Evolutionary conservation across 441 rosid species (phyloP), one percentile per base, ranked within the genome.

Genomic region (Flueggea neowawraea): DNA sequence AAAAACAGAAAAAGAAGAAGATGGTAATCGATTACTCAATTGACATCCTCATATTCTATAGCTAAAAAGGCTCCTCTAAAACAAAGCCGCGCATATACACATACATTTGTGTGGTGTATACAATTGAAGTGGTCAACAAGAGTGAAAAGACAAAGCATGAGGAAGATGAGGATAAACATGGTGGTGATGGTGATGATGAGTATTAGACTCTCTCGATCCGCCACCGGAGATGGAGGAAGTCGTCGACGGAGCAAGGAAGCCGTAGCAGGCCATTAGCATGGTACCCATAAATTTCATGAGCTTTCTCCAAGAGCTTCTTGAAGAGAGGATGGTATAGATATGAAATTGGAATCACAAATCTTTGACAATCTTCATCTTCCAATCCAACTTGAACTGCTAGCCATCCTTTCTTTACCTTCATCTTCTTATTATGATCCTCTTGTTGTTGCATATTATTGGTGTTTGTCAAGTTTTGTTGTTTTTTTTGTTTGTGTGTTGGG

Each of bases 381-480:
- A 67, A 28, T 7, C 84, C 84, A 3, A 77, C 84, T 51, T 73
- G 70, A 43, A 80, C 78, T 0, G 75, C 78, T 4, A 80, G 62
- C 75, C 79, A 80, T 11, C 84, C 84, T 63, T 80, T 80, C 84
- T 80, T 80, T 67, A 74, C 73, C 72, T 77, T 80, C 70, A 62
- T 63, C 68, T 67, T 77, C 79, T 68, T 78, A 17, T 63, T 54
- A 16, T 62, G 48, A 7, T 58, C 62, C 7, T 47, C 50, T 47
- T 47, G 50, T 4, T 47, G 50, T 33, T 58, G 51, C 39, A 47
- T 22, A 10, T 45, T 58, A 3, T 1, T 36, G 41, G 41, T 36
- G 41, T 36, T 36, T 5, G 41, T 36, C 7, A 36, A 36, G 41
- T 36, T 36, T 36, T 36, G 39, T 33, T 36, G 41, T 22, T 22